Evolutionary conservation across 2,329 filamentous ascomycete genomes (phyloP), one percentile per base, ranked within the genome.

Genomic region (Fusarium multiceps): DNA sequence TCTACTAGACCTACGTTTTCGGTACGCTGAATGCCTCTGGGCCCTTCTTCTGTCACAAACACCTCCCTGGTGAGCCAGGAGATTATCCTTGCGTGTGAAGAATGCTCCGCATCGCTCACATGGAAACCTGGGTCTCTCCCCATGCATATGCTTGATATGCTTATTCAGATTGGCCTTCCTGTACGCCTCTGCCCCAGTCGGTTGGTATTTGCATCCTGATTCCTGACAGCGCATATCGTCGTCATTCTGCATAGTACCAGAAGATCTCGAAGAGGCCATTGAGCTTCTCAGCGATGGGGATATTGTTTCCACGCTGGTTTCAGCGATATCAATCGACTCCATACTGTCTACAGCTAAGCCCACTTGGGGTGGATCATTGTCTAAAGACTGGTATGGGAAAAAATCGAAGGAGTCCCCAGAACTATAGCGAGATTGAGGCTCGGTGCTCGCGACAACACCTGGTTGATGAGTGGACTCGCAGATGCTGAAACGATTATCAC

Each of bases 211-310:
- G 20, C 46, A 48, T 12, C 34, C 34, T 12, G 18, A 12, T 2
- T 21, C 46, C 4, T 10, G 6, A 16, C 46, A 48, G 14, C n/a
- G 12, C 2, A 48, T 18, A 0, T n/a, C 18, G 4, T 37, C 34
- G 5, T 10, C 3, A 37, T 11, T 11, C 2, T 3, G 9, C 5
- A n/a, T 6, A 2, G 2, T 6, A 0, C 1, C 16, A 2, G 5
- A 37, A 1, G 9, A n/a, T 2, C 5, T 3, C 4, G 34, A n/a
- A 4, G 34, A 37, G 3, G 1, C 18, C 34, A 0, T 37, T 37
- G 18, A n/a, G 10, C 3, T 6, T 4, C 34, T 37, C 10, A 6
- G 2, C 0, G 5, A 6, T 7, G 34, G 10, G 18, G 34, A 1
- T 37, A 2, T 7, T 0, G 3, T 37, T 37, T 37, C 34, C 34